phyloP scores from a whole-genome alignment of 73 alveolate species.

The Paramecium primaurelia region DNA sequence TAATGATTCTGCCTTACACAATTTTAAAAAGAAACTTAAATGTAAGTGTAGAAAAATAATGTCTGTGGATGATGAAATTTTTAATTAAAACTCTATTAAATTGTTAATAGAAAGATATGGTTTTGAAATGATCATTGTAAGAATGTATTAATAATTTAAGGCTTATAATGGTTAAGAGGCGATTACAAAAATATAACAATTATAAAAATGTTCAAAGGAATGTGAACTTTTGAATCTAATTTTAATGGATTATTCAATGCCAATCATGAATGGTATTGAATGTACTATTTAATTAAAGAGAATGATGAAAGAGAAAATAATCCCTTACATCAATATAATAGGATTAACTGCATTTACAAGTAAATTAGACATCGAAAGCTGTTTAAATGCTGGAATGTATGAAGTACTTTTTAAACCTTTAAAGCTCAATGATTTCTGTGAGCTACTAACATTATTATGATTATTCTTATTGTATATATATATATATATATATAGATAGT shows the following conservation, averaged over 20 bases:
- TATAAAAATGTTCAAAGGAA: neutral
- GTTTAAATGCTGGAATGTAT: neutral
- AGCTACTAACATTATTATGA: neutral
- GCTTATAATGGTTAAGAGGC: slow-evolving; percentile 11
- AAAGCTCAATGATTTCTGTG: neutral
- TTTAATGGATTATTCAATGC: slow-evolving; percentile 37
- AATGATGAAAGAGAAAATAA: neutral
- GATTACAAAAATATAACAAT: neutral
- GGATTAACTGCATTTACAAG: slow-evolving; percentile 49
- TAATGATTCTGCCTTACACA: neutral
- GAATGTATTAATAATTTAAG: neutral
- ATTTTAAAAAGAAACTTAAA: neutral
- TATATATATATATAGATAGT: neutral
- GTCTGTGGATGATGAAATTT: slow-evolving; percentile 43
- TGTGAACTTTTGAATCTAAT: neutral
- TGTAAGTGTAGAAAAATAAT: neutral
- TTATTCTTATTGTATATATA: neutral
- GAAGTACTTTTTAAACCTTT: slow-evolving; percentile 26
- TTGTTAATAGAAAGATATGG: neutral
- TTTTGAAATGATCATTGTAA: neutral
- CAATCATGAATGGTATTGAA: slow-evolving; percentile 17
- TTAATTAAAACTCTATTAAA: slow-evolving; percentile 14
- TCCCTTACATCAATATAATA: neutral
- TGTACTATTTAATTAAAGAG: neutral
- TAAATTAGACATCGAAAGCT: neutral